Evolutionary conservation across 192 early-diverging fungal species (phyloP), one percentile per base, ranked within the genome.

Genomic region (Coemansia sp.): DNA sequence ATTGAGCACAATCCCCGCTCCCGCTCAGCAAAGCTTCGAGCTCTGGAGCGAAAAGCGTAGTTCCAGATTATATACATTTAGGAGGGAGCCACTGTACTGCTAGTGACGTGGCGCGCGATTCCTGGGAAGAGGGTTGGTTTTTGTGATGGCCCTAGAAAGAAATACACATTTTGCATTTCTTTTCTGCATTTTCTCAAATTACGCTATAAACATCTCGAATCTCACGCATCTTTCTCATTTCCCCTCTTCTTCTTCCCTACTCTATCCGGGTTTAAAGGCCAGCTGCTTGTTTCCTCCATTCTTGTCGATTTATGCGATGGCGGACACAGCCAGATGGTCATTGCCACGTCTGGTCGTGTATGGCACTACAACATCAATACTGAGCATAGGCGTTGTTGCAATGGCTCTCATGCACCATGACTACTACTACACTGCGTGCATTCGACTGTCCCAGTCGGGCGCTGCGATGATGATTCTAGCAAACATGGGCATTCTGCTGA

Each of bases 391-490:
- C 17, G 85, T 90, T 11, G 68, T 92, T 30, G 77, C 82, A 8
- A 79, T 82, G 30, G 87, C 90, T 45, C 84, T 92, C 57, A 70
- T 73, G 25, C 85, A 89, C 57, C 83, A 88, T 22, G 83, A 82
- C 23, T 91, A 92, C 71, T 98, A 94, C 81, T 98, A 92, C 73
- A 81, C 95, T 14, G 92, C 92, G 3, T 92, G 92, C 69, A 85
- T 98, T 44, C 90, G 93, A 65, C 81, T 98, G 50, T 88, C 91
- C 2, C 90, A 91, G 63, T 95, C 93, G 2, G 90, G 86, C 73
- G 87, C 90, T 11, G 88, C 89, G 61, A 84, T 97, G 75, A 86
- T 98, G 91, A 84, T 92, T 41, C 81, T 94, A 15, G 81, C 94
- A 29, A 93, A 93, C 76, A 86, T 92, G 74, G 87, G 85, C 3